Conservation (phyloP, 75 land plant species). For the Cryptomeria japonica region DNA sequence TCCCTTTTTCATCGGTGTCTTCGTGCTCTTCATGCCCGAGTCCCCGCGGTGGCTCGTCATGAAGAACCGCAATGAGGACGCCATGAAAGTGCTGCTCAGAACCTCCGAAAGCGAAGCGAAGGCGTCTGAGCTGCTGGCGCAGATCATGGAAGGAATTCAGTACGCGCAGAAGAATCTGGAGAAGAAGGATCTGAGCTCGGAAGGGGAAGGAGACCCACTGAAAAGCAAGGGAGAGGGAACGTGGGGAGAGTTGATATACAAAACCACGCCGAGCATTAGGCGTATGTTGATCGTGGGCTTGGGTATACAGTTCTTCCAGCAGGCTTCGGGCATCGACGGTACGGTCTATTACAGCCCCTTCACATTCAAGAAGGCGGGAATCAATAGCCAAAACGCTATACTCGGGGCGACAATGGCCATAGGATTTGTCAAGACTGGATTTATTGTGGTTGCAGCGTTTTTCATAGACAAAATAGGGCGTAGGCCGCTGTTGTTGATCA, state of each 20-base stretch:
- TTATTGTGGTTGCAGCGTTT: slow-evolving; percentile 76
- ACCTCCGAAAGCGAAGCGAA: slow-evolving; percentile 53
- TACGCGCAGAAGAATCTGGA: slow-evolving; percentile 28
- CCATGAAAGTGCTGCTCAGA: slow-evolving; percentile 35
- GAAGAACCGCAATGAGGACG: too few relatives aligned
- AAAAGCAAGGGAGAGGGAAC: background rate
- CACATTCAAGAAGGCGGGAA: slow-evolving; percentile 71
- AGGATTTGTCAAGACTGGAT: slow-evolving; percentile 68
- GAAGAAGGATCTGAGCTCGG: slow-evolving; percentile 25
- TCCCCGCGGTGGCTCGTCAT: slow-evolving; percentile 3
- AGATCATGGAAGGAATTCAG: slow-evolving; percentile 16
- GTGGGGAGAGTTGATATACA: slow-evolving; percentile 66
- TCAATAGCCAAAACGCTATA: slow-evolving; percentile 19
- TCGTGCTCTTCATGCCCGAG: slow-evolving; percentile 72
- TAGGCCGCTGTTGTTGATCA: slow-evolving; percentile 62
- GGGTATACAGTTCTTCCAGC: slow-evolving; percentile 83
- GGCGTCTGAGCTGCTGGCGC: slow-evolving; percentile 40
- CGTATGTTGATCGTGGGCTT: slow-evolving; percentile 55
- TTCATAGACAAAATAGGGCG: slow-evolving; percentile 68
- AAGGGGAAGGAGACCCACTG: background rate
- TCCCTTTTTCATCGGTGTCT: slow-evolving; percentile 42
- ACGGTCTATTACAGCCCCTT: slow-evolving; percentile 80
- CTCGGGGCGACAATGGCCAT: slow-evolving; percentile 28
- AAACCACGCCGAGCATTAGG: slow-evolving; percentile 62
- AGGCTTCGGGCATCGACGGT: slow-evolving; percentile 73